A percentile compares a stretch with the other conserved stretches of the same genome.
phyloP scores from a whole-genome alignment of 2,329 filamentous ascomycete genomes.

The Verticillium nubilum region DNA sequence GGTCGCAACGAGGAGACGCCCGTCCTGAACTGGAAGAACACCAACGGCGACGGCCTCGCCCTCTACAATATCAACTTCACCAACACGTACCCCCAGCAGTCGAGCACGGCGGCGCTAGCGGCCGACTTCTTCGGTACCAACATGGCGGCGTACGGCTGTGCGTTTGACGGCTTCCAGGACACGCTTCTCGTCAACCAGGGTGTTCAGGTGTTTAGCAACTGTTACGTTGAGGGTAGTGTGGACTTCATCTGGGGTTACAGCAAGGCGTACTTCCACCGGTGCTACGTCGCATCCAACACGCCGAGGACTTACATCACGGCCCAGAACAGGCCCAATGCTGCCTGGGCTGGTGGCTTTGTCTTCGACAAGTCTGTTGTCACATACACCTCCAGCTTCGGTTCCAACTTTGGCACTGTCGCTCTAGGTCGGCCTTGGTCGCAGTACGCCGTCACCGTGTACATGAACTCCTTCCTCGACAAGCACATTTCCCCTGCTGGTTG shows the following conservation, averaged over 20 bases:
- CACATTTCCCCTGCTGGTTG: conserved; percentile 57
- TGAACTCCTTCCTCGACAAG: conserved; percentile 40
- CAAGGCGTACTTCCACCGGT: conserved; percentile 29
- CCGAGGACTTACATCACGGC: conserved; percentile 24
- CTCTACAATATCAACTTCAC: conserved; percentile 55
- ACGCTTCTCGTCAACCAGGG: conserved; percentile 40
- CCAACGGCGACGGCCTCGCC: conserved; percentile 38
- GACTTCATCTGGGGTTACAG: conserved; percentile 40
- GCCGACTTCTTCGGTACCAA: conserved; percentile 27
- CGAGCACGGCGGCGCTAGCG: conserved; percentile 18
- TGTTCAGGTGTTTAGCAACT: conserved; percentile 38
- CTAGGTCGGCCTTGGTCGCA: conserved; percentile 42
- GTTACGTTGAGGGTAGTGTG: conserved; percentile 38
- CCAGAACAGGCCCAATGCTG: conserved; percentile 20
- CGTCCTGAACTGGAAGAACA: conserved; percentile 38
- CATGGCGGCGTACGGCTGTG: conserved; percentile 34
- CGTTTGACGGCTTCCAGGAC: conserved; percentile 42
- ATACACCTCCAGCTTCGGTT: conserved; percentile 13
- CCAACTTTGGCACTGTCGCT: conserved; percentile 13
- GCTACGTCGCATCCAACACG: conserved; percentile 30
- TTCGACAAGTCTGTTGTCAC: conserved; percentile 22
- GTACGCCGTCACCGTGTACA: conserved; percentile 41
- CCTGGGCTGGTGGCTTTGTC: conserved; percentile 24
- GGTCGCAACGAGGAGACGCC: conserved; percentile 36
- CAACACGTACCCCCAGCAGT: conserved; percentile 29